Base-by-base conservation (phyloP, 106 monocot species). In the Acorus calamus region DNA sequence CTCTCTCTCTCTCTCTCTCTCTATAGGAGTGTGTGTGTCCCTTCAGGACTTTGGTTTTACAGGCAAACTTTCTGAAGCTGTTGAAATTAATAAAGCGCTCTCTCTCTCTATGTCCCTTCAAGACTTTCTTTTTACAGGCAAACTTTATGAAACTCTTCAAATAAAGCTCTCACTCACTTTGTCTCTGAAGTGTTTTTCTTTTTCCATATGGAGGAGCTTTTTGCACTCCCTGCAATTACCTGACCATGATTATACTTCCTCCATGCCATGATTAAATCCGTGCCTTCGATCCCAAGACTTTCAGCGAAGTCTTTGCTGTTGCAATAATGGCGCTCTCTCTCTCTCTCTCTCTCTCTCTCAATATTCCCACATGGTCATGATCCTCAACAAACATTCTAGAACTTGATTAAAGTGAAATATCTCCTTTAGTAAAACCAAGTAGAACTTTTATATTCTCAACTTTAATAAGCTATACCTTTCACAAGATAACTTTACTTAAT, bases 221-320 rank as follows among this genome's bases (percentile, higher is more conserved):
- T 28, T 56, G 53, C 47, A 9, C 41, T 57, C 11, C 7, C 56
- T 68, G 67, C 57, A 72, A 72, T 72, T 64, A 72, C 46, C 63
- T 42, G 57, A 57, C 41, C 56, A 72, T 73, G 73, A 73, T 73
- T 71, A 65, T 58, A 51, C 8, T 6, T 65, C 48, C 53, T n/a
- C 55, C 28, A 28, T 71, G 49, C 44, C 56, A 57, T 68, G 67
- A 68, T 57, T 53, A 52, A 14, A 68, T 28, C 49, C 49, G 57
- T 57, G 67, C 57, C 57, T 49, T 57, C 4, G 49, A 72, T 72
- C 72, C 72, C 72, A 72, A 72, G 53, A 49, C 62, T 72, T 72
- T 72, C 28, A 53, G 47, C 42, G 42, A 61, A 65, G 50, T 64
- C 42, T 28, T 28, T 28, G 28, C 28, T 28, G 28, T 28, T 28